Evolutionary conservation across 2,329 filamentous ascomycete genomes (phyloP).

Genomic region (Didymella exigua): DNA sequence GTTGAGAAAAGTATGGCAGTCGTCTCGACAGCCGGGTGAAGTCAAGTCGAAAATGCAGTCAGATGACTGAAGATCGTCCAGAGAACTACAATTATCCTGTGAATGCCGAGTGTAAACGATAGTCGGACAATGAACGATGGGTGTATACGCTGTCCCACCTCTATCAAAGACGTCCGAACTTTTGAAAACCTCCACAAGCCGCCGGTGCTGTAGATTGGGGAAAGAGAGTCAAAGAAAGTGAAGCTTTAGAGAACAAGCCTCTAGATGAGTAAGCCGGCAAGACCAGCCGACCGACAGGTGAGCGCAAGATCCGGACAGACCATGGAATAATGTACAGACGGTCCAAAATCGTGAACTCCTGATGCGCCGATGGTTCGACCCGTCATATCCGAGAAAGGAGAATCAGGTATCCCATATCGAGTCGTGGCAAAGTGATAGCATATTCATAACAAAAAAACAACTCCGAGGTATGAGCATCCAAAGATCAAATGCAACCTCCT

Average conservation of each 20-base stretch:
- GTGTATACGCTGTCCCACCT: slow-evolving; percentile 1
- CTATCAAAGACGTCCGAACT: slow-evolving; percentile 13
- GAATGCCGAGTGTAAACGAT: slow-evolving; percentile 13
- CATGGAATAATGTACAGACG: slow-evolving; percentile 48
- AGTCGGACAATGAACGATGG: slow-evolving; percentile 13
- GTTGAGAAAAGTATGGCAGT: background rate
- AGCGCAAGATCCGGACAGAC: slow-evolving; percentile 36
- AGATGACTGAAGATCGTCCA: background rate
- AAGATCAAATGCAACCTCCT: slow-evolving; percentile 30
- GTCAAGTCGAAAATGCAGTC: background rate
- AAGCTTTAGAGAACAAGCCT: background rate
- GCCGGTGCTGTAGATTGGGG: slow-evolving; percentile 8
- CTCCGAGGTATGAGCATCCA: slow-evolving; percentile 37
- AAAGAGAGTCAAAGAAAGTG: slow-evolving; percentile 4
- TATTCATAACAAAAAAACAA: slow-evolving; percentile 38
- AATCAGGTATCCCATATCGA: slow-evolving; percentile 45
- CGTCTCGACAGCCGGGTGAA: background rate
- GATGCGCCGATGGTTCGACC: slow-evolving; percentile 43
- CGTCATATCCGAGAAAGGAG: slow-evolving; percentile 38
- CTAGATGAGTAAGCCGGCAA: slow-evolving; percentile 22
- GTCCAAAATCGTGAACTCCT: slow-evolving; percentile 43
- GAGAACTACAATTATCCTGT: slow-evolving; percentile 16
- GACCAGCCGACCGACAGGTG: slow-evolving; percentile 36
- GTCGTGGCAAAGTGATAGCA: slow-evolving; percentile 40
- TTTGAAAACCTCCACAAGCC: slow-evolving; percentile 15